Evolutionary conservation across 371 early-diverging fungal species (phyloP), one percentile per base, ranked within the genome.

Genomic region (Edhazardia aedis): DNA sequence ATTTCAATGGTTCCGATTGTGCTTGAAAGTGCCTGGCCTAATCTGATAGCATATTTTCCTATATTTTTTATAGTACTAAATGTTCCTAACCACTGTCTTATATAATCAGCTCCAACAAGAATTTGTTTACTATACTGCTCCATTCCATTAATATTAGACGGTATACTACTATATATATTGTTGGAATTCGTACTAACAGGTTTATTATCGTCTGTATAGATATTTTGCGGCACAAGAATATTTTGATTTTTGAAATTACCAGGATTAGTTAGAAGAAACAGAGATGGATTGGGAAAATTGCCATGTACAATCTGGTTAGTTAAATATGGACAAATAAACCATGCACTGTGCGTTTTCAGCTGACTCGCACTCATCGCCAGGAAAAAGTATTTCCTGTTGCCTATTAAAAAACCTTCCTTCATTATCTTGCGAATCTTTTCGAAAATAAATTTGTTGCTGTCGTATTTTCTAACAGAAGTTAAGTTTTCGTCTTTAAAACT

Each of bases 51-150:
- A 51, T 59, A 77, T 57, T 82, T 81, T 12, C 82, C 81, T 19
- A 81, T 76, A 9, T 74, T 76, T 28, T 77, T 75, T 44, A 79
- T 78, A 12, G 71, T 65, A 0, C 72, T 69, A 56, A 84, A 82
- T 4, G 77, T 72, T 11, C 84, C 84, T 77, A 82, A 77, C 79
- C 78, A 79, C 0, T 27, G 22, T 4, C 78, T 76, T 46, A 84
- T 80, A n/a, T 60, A 74, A 24, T 69, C 75, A n/a, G 58, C 26
- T 6, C 77, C 55, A 19, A 64, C 53, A 1, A 60, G 12, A 7
- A 28, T 38, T n/a, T 2, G 23, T n/a, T n/a, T n/a, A n/a, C n/a
- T n/a, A n/a, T n/a, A n/a, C 29, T n/a, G 18, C 4, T 9, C 21
- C 2, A 30, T 47, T 7, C 7, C 14, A 33, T 33, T 33, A 14